phyloP scores from a whole-genome alignment of 805 yeast species.

The Pichia insulana region DNA sequence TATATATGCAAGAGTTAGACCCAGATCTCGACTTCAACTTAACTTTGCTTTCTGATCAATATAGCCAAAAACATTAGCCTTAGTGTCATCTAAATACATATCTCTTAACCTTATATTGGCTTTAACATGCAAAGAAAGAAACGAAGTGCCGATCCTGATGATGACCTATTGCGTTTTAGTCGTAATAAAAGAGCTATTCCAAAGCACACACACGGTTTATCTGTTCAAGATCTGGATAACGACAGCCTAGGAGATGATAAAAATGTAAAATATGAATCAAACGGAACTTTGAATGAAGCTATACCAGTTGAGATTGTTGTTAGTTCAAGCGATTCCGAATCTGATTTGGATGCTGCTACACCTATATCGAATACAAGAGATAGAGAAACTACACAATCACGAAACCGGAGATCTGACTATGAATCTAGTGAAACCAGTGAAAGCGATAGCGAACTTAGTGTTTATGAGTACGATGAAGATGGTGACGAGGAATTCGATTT shows the following conservation, averaged over 20 bases:
- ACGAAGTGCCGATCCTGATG: neutral
- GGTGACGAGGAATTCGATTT: constrained; percentile 4
- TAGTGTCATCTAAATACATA: too few relatives aligned
- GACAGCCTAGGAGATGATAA: neutral
- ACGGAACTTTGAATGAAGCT: too few relatives aligned
- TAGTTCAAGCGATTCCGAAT: too few relatives aligned
- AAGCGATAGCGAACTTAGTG: constrained; percentile 12
- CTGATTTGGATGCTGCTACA: neutral
- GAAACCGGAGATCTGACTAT: constrained; percentile 4
- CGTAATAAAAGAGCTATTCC: neutral
- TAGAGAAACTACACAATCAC: neutral
- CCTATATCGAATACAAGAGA: neutral
- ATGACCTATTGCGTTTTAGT: neutral
- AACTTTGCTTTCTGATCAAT: too few relatives aligned
- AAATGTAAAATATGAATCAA: too few relatives aligned
- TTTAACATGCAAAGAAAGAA: neutral
- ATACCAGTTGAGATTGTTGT: too few relatives aligned
- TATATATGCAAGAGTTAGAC: too few relatives aligned
- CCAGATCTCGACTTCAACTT: too few relatives aligned
- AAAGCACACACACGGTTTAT: neutral
- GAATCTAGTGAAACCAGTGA: constrained; percentile 5
- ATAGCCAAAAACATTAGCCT: too few relatives aligned
- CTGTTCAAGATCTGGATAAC: neutral
- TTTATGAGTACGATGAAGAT: constrained; percentile 7
- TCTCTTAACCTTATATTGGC: too few relatives aligned